These are phyloP conservation scores for Fusarium sp. DNA, from an alignment of 2,329 filamentous ascomycete genomes.

Conservation along the genomic window DNA sequence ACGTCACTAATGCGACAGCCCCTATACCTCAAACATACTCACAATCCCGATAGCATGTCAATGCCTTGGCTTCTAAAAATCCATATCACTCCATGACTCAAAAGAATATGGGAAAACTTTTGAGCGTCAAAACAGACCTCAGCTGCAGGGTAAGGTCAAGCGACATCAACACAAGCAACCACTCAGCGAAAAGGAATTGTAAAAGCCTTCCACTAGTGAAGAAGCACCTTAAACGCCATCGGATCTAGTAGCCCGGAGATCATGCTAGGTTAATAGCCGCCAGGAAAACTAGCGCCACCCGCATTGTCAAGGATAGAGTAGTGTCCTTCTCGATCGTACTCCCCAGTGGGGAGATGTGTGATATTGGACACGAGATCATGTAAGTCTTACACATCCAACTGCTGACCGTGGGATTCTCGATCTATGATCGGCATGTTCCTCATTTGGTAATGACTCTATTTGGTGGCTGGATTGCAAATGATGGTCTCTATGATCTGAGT, in stretches of 20 bases:
- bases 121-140: background rate
- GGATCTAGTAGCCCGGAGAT: background rate
- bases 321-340: background rate
- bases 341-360: background rate
- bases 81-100: background rate
- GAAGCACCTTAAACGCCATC: background rate
- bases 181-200: background rate
- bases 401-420: background rate
- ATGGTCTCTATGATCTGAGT: constrained; percentile 1
- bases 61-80: no score
- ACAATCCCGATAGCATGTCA: no score
- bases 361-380: background rate
- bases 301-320: constrained; percentile 7
- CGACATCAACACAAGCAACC: background rate
- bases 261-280: background rate
- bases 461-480: constrained; percentile 13
- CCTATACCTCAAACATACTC: no score
- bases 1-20: no score
- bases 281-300: constrained; percentile 16
- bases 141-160: background rate
- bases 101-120: no score
- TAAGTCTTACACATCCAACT: background rate
- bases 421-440: background rate
- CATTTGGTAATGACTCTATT: constrained; percentile 2
- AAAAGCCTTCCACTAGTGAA: background rate